Evolutionary conservation across 257 asterid genomes (phyloP), one percentile per base, ranked within the genome.

Genomic region (Perilla frutescens): DNA sequence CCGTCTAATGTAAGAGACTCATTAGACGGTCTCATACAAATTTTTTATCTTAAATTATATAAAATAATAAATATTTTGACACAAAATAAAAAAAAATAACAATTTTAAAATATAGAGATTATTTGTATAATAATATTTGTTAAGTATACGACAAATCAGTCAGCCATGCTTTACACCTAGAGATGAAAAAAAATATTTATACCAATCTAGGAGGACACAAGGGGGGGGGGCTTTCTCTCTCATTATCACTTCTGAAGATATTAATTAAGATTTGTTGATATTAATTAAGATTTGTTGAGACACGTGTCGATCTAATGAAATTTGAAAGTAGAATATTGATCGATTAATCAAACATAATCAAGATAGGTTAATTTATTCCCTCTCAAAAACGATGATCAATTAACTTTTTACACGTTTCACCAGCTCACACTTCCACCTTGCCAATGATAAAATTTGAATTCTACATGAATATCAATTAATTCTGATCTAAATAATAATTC

Each of bases 141-240:
- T 20, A 20, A 20, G 26, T 20, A 20, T 20, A 36, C 20, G 60
- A 53, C 36, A 78, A 67, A 78, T 67, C 45, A 55, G 63, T 67
- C 45, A 55, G 63, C 57, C 56, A 13, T 58, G 31, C 70, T 77
- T 65, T 62, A 49, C 75, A 76, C 81, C 77, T 83, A 72, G 77
- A 80, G 79, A 75, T 62, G 54, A 1, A 68, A 80, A 76, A 57
- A 12, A 51, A 72, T 7, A 77, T 56, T 34, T 62, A 15, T 56
- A n/a, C 55, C 7, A 5, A 3, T 14, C 6, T 4, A 6, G 26
- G 3, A 13, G 3, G n/a, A 65, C 34, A 71, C 29, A 47, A 48
- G 20, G 4, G 65, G 66, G 67, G 20, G 4, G 65, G 66, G 67
- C 55, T 5, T 8, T 10, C 3, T 14, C 49, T 26, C 0, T 40